Percentiles rank a stretch among this genome's conserved stretches.
Conservation (phyloP, 2,329 filamentous ascomycete genomes). For the Didymella segeticola region DNA sequence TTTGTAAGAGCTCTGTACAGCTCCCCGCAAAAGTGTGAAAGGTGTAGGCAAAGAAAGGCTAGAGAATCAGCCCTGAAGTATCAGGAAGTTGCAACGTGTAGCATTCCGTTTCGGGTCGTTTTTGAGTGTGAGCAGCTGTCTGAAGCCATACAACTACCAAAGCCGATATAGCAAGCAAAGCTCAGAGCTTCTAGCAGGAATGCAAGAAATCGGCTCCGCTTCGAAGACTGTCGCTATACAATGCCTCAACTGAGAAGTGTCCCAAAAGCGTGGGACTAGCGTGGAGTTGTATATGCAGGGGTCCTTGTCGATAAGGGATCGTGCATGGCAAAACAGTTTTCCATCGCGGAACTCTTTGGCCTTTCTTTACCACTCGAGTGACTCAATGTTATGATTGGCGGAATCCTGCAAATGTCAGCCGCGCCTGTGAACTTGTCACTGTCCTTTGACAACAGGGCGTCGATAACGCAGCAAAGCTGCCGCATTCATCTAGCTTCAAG, state of each 20-base stretch:
- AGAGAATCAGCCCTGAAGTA: constrained; percentile 30
- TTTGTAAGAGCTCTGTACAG: constrained; percentile 9
- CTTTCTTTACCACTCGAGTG: neutral
- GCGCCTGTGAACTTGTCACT: neutral
- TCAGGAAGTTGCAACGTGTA: constrained; percentile 50
- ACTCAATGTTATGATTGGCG: constrained; percentile 12
- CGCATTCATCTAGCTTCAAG: constrained; percentile 6
- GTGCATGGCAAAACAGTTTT: neutral
- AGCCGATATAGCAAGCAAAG: neutral
- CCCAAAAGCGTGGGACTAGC: constrained; percentile 16
- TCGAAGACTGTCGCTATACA: neutral
- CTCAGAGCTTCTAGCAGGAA: neutral
- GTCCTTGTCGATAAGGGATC: constrained; percentile 9
- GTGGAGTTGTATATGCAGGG: constrained; percentile 1
- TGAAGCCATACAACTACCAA: neutral
- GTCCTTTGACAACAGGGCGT: constrained; percentile 1
- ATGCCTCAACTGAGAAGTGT: constrained; percentile 4
- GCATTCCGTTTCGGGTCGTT: constrained; percentile 33
- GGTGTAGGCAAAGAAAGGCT: constrained; percentile 2
- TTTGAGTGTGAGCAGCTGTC: neutral
- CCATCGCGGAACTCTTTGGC: constrained; percentile 5
- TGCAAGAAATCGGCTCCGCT: neutral
- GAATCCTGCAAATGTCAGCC: neutral
- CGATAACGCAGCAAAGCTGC: neutral
- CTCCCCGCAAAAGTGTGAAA: constrained; percentile 10